Base-by-base conservation (phyloP, 345 rosid species). In the Erysimum cheiranthoides region DNA sequence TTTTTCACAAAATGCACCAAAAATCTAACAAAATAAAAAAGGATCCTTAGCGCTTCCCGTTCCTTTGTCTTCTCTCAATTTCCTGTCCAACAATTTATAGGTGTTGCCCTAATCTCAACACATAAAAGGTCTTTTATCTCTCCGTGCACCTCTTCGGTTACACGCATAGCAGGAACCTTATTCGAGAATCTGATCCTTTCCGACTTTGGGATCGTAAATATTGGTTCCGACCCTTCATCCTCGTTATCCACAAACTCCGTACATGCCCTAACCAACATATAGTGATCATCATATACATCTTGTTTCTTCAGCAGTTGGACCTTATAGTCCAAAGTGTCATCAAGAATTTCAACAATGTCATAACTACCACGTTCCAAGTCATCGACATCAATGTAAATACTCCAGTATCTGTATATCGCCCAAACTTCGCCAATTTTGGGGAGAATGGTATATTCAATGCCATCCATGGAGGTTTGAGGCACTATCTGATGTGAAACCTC, bases 381-480 rank as follows among this genome's bases (percentile, higher is more conserved):
- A 60, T 81, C 18, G 6, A 13, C 27, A 46, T 68, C 27, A 83
- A 72, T 32, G 56, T 60, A 1, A 75, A 34, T 1, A 74, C 57
- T 70, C 92, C 94, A 93, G 80, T 73, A 65, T 83, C 77, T 87
- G 82, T 89, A 87, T 68, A 93, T 76, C 31, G 80, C 96, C 94
- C 96, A 89, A 27, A 81, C 83, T 58, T 88, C 89, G 9, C 98
- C 93, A 49, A 75, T 74, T 70, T 70, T 80, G 16, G 98, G 96
- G 63, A 82, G 73, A 82, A 93, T 82, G 61, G 74, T 80, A 62
- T 42, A 83, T 1, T 84, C 76, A 43, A 69, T 78, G 7, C 76
- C 76, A 62, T 21, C 65, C n/a, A 46, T 25, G 42, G 86, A 85
- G 69, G 74, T 76, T 70, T 80, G 80, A 70, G 82, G 82, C 1